Evolutionary conservation across 495 filamentous ascomycete species (phyloP).

Genomic region (Penicillium paxilli): DNA sequence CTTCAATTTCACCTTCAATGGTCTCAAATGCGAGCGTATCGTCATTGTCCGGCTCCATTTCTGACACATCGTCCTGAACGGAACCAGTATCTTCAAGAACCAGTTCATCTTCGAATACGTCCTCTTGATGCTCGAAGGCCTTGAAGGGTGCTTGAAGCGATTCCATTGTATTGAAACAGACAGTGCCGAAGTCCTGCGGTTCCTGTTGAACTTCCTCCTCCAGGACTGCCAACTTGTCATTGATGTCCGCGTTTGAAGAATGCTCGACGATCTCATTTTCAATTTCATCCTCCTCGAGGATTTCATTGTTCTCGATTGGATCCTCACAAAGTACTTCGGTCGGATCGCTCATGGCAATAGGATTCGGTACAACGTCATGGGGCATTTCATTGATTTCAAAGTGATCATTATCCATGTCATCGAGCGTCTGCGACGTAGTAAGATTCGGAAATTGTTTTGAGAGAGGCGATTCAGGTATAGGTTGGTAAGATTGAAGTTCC

Average conservation of each 20-base stretch:
- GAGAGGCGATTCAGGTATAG: constrained; percentile 4
- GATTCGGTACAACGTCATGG: too few species aligned
- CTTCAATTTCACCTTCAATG: not conserved
- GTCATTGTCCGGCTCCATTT: constrained; percentile 7
- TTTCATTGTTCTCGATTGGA: not conserved
- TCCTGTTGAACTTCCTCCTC: constrained; percentile 16
- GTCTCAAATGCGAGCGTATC: not conserved
- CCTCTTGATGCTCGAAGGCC: not conserved
- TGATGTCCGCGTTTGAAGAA: not conserved
- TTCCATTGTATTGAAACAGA: constrained; percentile 28
- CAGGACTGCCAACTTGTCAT: constrained; percentile 9
- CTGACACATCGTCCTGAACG: not conserved
- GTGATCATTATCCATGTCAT: constrained; percentile 2
- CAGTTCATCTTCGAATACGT: not conserved
- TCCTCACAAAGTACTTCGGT: not conserved
- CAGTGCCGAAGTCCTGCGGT: constrained; percentile 21
- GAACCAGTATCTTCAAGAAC: constrained; percentile 1
- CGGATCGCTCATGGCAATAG: too few species aligned
- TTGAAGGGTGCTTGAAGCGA: constrained; percentile 13
- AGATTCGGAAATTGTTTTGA: not conserved
- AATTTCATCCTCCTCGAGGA: not conserved
- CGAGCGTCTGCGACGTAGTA: not conserved
- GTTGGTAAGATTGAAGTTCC: constrained; percentile 16
- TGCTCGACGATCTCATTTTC: not conserved
- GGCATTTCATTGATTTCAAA: constrained; percentile 3